phyloP scores from a whole-genome alignment of 2,329 filamentous ascomycete genomes.

The Botrytis hyacinthi region DNA sequence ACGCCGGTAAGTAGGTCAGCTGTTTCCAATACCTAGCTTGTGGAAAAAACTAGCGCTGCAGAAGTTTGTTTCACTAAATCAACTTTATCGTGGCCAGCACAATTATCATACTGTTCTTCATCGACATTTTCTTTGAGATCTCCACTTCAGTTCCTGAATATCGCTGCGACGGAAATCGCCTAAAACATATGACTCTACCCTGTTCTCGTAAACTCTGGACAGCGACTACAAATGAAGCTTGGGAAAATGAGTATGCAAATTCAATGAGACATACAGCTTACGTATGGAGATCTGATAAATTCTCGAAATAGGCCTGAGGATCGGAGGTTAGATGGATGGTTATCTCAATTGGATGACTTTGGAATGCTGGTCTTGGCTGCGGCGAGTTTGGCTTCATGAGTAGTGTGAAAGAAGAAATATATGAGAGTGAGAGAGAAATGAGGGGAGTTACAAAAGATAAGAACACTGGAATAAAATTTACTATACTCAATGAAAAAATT shows the following conservation, averaged over 20 bases:
- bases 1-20: constrained; percentile 21
- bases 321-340: constrained; percentile 24
- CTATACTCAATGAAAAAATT: background rate
- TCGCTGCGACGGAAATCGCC: constrained; percentile 19
- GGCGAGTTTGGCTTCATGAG: constrained; percentile 16
- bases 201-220: constrained; percentile 24
- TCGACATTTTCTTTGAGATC: constrained; percentile 25
- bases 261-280: constrained; percentile 12
- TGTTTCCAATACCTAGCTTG: no score
- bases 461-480: background rate
- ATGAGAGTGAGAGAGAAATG: background rate
- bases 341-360: constrained; percentile 26
- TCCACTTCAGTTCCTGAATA: background rate
- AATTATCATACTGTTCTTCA: constrained; percentile 24
- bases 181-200: constrained; percentile 22
- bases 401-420: background rate
- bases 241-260: constrained; percentile 22
- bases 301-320: constrained; percentile 9
- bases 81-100: constrained; percentile 12
- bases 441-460: background rate
- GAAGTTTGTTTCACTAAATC: background rate
- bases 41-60: background rate
- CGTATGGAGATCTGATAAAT: constrained; percentile 25
- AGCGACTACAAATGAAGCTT: constrained; percentile 21
- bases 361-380: constrained; percentile 25